Evolutionary conservation across 1,284 basidiomycete genomes (phyloP), one percentile per base, ranked within the genome.

Genomic region (Irpex rosettiformis): DNA sequence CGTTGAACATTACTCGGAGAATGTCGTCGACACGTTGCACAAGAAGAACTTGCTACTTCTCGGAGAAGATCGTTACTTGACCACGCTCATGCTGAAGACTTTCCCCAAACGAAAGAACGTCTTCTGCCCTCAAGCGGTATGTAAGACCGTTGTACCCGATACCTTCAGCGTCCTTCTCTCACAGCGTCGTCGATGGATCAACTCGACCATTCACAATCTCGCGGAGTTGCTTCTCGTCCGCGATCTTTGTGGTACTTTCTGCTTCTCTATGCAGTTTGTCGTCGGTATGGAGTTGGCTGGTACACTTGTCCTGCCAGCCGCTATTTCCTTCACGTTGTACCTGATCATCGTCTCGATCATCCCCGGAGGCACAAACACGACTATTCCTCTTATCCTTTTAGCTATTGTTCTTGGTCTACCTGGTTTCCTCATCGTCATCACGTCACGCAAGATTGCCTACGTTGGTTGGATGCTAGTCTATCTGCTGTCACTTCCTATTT

Each of bases 81-180:
- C 94, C 3, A 98, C 95, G 1, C 84, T 97, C 55, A 87, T 98
- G 84, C 82, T 98, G 64, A 96, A 97, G 80, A 98, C 96, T 0
- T 99, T 99, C 88, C 97, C 97, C 52, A 94, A 94, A 74, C 91
- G 96, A 71, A 98, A 98, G 80, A 99, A 98, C 84, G 86, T 98
- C 70, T 99, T 99, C 82, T 96, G 94, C 70, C 97, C 97, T 2
- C 93, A 97, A 73, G 97, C 96, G 0, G 93, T 97, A 10, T 99
- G 97, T 80, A 96, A 98, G 79, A 99, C 96, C 25, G 84, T 98
- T 65, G 97, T 97, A 1, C 96, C 97, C 1, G 95, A 99, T 72
- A 94, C 93, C 2, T 99, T 99, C 84, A 80, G 83, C 55, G 86
- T 98, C 47, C 80, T 99, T 51, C 84, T 99, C 24, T 98, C 95